These are phyloP conservation scores for Ambrosiella beaveri DNA, from an alignment of 2,329 filamentous ascomycete species.

Conservation along the genomic window DNA sequence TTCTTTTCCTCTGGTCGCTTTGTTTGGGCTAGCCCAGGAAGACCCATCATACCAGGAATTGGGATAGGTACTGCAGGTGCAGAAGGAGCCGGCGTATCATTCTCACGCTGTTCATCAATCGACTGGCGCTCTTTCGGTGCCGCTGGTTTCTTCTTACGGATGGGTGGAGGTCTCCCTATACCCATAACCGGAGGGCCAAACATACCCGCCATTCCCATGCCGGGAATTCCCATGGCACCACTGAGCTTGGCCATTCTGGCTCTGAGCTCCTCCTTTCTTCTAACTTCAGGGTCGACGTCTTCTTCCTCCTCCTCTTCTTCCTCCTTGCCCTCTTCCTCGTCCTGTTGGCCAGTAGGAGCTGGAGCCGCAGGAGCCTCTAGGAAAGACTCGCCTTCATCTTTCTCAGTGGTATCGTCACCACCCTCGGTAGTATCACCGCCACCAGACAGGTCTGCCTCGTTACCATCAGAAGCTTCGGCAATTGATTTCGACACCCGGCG, in stretches of 20 bases:
- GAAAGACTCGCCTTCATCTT: background rate
- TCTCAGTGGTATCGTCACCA: constrained; percentile 41
- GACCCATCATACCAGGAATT: constrained; percentile 39
- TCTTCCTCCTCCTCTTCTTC: constrained; percentile 54
- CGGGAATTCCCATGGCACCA: constrained; percentile 89
- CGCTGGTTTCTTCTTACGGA: constrained; percentile 38
- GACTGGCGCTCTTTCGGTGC: constrained; percentile 22
- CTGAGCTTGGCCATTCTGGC: constrained; percentile 98
- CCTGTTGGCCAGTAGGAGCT: constrained; percentile 9
- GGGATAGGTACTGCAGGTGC: constrained; percentile 33
- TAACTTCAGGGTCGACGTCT: constrained; percentile 72
- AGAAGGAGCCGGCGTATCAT: constrained; percentile 17
- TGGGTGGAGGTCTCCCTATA: constrained; percentile 30
- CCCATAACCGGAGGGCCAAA: constrained; percentile 60
- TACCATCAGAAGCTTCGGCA: constrained; percentile 32
- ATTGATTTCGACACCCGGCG: constrained; percentile 24
- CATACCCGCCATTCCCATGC: constrained; percentile 92
- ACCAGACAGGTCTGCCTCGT: constrained; percentile 48
- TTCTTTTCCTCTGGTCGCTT: constrained; percentile 1
- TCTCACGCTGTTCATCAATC: constrained; percentile 27
- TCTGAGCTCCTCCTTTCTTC: constrained; percentile 70
- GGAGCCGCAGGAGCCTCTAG: constrained; percentile 12
- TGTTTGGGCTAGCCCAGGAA: constrained; percentile 50
- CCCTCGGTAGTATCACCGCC: constrained; percentile 47
- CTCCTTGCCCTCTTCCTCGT: constrained; percentile 22